phyloP scores from a whole-genome alignment of 202 grass and related monocot genomes.

The Saccharum hybrid region DNA sequence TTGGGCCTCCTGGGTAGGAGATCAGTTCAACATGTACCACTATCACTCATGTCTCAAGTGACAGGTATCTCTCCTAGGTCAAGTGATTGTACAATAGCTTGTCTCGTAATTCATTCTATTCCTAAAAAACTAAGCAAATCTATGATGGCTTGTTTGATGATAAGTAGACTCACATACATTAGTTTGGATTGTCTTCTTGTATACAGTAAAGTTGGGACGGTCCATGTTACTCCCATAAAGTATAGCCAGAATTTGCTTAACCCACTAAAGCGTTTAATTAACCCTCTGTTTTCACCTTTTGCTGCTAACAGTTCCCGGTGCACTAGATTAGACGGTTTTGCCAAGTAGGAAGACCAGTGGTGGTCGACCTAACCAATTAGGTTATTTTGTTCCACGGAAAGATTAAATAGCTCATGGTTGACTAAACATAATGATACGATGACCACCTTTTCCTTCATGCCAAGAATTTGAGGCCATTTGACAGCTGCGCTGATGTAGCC shows the following conservation, averaged over 20 bases:
- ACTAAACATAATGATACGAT: background rate
- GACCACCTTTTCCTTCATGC: no score
- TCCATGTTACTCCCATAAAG: background rate
- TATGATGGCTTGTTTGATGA: background rate
- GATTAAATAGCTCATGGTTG: background rate
- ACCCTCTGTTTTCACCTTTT: background rate
- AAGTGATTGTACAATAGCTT: conserved; percentile 1
- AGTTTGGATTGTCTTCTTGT: background rate
- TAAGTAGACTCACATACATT: background rate
- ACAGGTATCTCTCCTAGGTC: background rate
- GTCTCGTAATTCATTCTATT: background rate
- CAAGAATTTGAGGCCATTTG: background rate
- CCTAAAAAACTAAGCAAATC: background rate
- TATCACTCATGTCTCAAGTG: background rate
- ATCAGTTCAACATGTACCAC: no score
- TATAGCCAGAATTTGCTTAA: background rate
- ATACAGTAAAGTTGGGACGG: background rate
- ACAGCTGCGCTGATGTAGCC: background rate
- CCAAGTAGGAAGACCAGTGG: background rate
- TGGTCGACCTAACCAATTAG: background rate
- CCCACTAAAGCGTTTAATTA: background rate
- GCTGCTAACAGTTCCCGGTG: background rate
- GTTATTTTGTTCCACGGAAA: background rate
- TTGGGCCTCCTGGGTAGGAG: no score
- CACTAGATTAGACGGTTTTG: background rate